A percentile compares a stretch with the other conserved stretches of the same genome.
phyloP scores from a whole-genome alignment of 2,329 filamentous ascomycete species.

The Phaeosphaeriaceae sp. region DNA sequence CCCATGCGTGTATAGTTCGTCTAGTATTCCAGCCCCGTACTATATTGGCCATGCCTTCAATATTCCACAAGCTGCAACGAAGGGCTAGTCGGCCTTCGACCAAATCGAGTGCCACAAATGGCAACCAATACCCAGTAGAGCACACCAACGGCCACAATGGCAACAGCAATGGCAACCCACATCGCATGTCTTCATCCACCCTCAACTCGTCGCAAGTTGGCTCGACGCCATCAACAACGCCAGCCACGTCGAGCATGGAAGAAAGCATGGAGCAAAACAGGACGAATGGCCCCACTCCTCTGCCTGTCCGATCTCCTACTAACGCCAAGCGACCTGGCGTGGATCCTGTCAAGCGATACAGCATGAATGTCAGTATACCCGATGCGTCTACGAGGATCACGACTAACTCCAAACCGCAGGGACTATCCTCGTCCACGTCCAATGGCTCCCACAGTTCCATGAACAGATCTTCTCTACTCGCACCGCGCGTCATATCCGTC shows the following conservation, averaged over 20 bases:
- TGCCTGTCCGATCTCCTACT: slow-evolving; percentile 33
- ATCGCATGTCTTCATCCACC: slow-evolving; percentile 67
- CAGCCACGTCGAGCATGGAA: slow-evolving; percentile 74
- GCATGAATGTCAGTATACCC: slow-evolving; percentile 47
- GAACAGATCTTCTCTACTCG: slow-evolving; percentile 74
- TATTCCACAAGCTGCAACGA: slow-evolving; percentile 78
- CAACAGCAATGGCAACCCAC: slow-evolving; percentile 46
- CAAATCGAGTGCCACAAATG: slow-evolving; percentile 46
- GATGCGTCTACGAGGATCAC: too few relatives aligned
- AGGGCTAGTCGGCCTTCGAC: slow-evolving; percentile 75
- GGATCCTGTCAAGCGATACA: slow-evolving; percentile 62
- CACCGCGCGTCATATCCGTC: slow-evolving; percentile 79
- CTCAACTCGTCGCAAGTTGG: slow-evolving; percentile 64
- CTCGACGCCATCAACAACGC: slow-evolving; percentile 68
- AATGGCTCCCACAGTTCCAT: slow-evolving; percentile 58
- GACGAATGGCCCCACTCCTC: slow-evolving; percentile 56
- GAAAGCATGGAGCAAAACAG: slow-evolving; percentile 68
- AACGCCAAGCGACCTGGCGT: slow-evolving; percentile 51
- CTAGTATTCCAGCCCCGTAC: slow-evolving; percentile 13
- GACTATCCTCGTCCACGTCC: slow-evolving; percentile 59
- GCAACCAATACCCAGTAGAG: slow-evolving; percentile 19
- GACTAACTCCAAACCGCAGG: slow-evolving; percentile 40
- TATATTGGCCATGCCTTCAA: slow-evolving; percentile 57
- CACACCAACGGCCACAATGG: slow-evolving; percentile 22
- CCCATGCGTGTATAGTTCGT: slow-evolving; percentile 21